Base-by-base conservation (phyloP, 768 basidiomycete genomes). In the Trichaptum fuscoviolaceum region DNA sequence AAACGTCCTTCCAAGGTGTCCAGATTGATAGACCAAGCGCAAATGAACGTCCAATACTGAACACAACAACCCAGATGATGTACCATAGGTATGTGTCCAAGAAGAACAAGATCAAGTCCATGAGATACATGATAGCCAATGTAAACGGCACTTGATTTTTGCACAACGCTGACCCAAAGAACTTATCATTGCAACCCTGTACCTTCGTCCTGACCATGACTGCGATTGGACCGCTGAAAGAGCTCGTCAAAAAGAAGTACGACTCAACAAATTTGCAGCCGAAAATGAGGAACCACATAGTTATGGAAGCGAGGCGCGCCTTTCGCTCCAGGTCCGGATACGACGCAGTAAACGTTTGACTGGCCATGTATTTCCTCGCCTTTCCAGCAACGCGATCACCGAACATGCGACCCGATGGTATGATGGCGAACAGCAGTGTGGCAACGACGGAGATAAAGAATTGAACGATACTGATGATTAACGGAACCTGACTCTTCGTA, bases 81-180 rank as follows among this genome's bases (percentile, higher is more conserved):
- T 97, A 99, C 97, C 97, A 99, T 59, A 99, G 81, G 83, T 98
- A 99, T 60, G 97, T 99, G 83, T 99, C 97, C 80, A 99, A 81
- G 87, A 99, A 99, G 88, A 99, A 99, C 71, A 99, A 82, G 66
- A 93, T 83, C 70, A 99, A 79, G 75, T 99, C 97, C 97, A 99
- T 99, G 78, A 97, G 76, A 81, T 96, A 99, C 96, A 99, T 99
- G 84, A 98, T 95, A 57, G 96, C 82, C 67, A 99, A 86, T 0
- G 97, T 90, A 79, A 99, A 99, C 0, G 91, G 87, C 57, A 97
- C 92, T 67, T 99, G 97, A 73, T 97, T 95, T 42, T 86, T 82
- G 80, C 97, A 99, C 7, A 99, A 82, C 7, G 81, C 83, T 65
- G 75, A 81, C 18, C 95, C 95, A 73, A 99, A 91, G 67, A 88